Evolutionary conservation across 2,329 filamentous ascomycete species (phyloP).

Genomic region (Fusarium incarnatum): DNA sequence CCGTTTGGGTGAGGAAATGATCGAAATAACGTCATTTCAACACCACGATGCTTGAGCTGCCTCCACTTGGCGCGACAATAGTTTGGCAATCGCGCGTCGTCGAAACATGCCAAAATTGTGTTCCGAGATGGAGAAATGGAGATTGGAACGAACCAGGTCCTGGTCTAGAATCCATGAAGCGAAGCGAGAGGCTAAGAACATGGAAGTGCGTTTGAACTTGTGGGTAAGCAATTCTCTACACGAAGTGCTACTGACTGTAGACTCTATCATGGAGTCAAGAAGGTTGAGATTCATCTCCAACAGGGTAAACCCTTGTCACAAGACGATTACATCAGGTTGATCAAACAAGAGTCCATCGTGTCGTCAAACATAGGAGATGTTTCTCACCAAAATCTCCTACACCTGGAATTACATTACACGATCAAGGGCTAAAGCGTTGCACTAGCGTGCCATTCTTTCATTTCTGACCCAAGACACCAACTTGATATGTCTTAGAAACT

Average conservation of each 20-base stretch:
- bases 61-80: slow-evolving; percentile 43
- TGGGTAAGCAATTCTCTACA: background rate
- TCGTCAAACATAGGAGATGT: background rate
- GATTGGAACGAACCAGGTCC: slow-evolving; percentile 12
- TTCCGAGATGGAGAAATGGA: slow-evolving; percentile 2
- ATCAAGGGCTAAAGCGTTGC: background rate
- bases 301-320: background rate
- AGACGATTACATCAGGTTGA: background rate
- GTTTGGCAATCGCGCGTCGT: slow-evolving; percentile 26
- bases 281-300: background rate
- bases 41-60: slow-evolving; percentile 15
- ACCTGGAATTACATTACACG: background rate
- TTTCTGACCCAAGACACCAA: slow-evolving; percentile 6
- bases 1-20: slow-evolving; percentile 25
- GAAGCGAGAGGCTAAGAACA: background rate
- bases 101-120: slow-evolving; percentile 32
- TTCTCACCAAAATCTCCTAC: too few species aligned
- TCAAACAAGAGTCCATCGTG: background rate
- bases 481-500: slow-evolving; percentile 3
- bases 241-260: background rate
- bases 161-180: slow-evolving; percentile 24
- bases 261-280: background rate
- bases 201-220: background rate
- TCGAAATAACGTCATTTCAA: slow-evolving; percentile 41
- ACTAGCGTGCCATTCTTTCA: background rate